Evolutionary conservation across 2,329 filamentous ascomycete species (phyloP).

Genomic region (Phoma sp.): DNA sequence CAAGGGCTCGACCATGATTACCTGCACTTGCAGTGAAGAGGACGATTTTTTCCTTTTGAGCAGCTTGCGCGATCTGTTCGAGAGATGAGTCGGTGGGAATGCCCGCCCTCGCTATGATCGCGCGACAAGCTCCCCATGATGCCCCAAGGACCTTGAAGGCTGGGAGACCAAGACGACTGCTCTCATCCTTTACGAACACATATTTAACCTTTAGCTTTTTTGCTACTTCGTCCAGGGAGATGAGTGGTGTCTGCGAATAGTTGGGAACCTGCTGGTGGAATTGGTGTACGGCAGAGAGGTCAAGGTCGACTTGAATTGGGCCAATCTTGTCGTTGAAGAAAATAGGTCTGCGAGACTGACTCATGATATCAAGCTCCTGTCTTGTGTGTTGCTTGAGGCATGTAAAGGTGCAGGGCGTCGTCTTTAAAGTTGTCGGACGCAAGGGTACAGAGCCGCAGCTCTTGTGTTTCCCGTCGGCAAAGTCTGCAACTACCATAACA

Average conservation of each 20-base stretch:
- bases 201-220: constrained; percentile 59
- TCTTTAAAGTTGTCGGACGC: neutral
- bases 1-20: constrained; percentile 78
- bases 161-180: constrained; percentile 70
- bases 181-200: constrained; percentile 76
- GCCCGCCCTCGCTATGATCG: constrained; percentile 60
- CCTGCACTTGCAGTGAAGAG: constrained; percentile 75
- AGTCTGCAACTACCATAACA: neutral
- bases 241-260: constrained; percentile 64
- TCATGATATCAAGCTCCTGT: neutral
- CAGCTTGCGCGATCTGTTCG: constrained; percentile 50
- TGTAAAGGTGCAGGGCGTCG: neutral
- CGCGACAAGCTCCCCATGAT: constrained; percentile 71
- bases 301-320: neutral
- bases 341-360: neutral
- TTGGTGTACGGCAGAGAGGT: neutral
- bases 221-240: constrained; percentile 62
- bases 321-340: neutral
- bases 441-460: neutral
- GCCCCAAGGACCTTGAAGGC: constrained; percentile 84
- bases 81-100: constrained; percentile 55
- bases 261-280: constrained; percentile 68
- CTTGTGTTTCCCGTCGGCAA: constrained; percentile 7
- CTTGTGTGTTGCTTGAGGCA: neutral
- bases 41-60: constrained; percentile 41